These are phyloP conservation scores for Amanita thiersii DNA, from an alignment of 768 basidiomycete species.

Conservation along the genomic window DNA sequence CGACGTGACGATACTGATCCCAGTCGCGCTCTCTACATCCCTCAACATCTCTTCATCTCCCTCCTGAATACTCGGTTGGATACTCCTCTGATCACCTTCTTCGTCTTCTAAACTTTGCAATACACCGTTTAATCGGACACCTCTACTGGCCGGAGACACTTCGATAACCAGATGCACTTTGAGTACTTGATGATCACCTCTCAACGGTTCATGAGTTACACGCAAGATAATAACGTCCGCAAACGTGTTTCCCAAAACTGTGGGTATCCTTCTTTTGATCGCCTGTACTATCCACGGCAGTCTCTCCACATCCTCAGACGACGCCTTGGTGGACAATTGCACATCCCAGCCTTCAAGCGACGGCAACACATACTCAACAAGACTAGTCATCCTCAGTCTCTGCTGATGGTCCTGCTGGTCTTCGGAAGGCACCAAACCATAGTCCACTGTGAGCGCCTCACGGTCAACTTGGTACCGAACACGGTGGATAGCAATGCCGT, in stretches of 20 bases:
- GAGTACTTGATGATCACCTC: constrained; percentile 68
- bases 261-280: constrained; percentile 33
- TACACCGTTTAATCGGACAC: constrained; percentile 82
- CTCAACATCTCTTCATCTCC: constrained; percentile 60
- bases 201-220: constrained; percentile 62
- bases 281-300: constrained; percentile 70
- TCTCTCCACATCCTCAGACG: constrained; percentile 60
- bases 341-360: constrained; percentile 80
- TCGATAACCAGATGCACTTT: constrained; percentile 80
- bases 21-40: constrained; percentile 64
- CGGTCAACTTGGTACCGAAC: constrained; percentile 76
- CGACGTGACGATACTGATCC: constrained; percentile 58
- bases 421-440: constrained; percentile 72
- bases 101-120: constrained; percentile 57
- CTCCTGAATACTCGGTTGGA: constrained; percentile 20
- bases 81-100: constrained; percentile 63
- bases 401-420: constrained; percentile 28
- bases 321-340: constrained; percentile 66
- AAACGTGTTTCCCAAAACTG: constrained; percentile 21
- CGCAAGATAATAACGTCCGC: constrained; percentile 53
- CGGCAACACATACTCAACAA: constrained; percentile 77
- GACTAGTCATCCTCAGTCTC: constrained; percentile 59
- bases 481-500: constrained; percentile 73
- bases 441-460: constrained; percentile 76
- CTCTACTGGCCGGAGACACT: constrained; percentile 65